Evolutionary conservation across 202 grass and related monocot genomes (phyloP), one percentile per base, ranked within the genome.

Genomic region (Eragrostis tef): DNA sequence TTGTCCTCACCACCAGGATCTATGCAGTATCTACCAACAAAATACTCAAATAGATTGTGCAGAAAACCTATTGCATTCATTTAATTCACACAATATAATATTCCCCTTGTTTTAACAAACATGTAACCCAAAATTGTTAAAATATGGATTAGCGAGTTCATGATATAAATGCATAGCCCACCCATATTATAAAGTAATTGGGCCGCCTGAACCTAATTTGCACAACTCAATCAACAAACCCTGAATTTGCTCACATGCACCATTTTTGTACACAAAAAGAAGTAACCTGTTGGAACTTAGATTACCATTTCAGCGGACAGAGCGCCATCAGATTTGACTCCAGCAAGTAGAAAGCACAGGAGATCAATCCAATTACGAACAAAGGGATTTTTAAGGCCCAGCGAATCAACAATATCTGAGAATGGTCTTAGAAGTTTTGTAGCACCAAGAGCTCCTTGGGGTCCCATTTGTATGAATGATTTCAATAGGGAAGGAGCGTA

Each of bases 261-360:
- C 63, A 61, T 15, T 26, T 12, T 79, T 82, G 4, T 74, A 71
- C 14, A 56, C 1, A n/a, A 44, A 16, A 61, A 1, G 24, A 60
- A 24, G 48, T 59, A 65, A 85, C 65, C 6, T 57, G 22, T n/a
- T 67, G 27, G 47, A 82, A 59, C 9, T 81, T 81, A 52, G 81
- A 77, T 94, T 82, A 98, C 95, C 72, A 94, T 91, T 98, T 98
- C 95, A 67, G 95, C 92, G 15, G 95, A 91, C 58, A 98, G 88
- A 82, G 89, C 84, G 19, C 90, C 89, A 82, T 98, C 88, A 56
- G 95, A 94, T 84, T 98, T 98, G 15, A 98, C 94, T 71, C 94
- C 92, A 31, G 95, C 95, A 41, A 98, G 92, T 80, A 98, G 89
- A 98, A 98, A 98, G 14, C 92, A 92, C 77, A 93, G 67, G 17